A percentile compares a stretch with the other conserved stretches of the same genome.
Conservation (phyloP, 305 asterid species). For the Rubia balearica region DNA sequence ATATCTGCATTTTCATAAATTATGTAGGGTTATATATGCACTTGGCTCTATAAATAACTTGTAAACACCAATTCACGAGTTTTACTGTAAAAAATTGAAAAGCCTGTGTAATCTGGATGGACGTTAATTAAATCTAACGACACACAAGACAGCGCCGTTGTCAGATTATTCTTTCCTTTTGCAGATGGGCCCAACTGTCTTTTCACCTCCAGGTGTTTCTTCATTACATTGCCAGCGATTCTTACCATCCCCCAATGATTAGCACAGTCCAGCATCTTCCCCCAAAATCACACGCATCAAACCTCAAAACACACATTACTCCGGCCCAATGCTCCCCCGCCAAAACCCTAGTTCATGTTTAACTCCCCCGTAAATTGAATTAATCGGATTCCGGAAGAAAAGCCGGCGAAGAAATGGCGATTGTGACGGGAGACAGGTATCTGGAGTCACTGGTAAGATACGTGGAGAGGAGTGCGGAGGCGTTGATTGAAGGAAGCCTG, state of each 20-base stretch:
- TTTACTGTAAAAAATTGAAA: neutral
- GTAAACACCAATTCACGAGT: too few species aligned
- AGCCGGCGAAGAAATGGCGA: slow-evolving; percentile 38
- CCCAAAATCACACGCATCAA: neutral
- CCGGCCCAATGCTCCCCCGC: slow-evolving; percentile 31
- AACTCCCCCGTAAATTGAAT: neutral
- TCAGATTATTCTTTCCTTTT: neutral
- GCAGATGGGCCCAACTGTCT: neutral
- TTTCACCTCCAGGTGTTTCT: neutral
- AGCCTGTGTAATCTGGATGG: neutral
- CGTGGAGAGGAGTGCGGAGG: slow-evolving; percentile 68
- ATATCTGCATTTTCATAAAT: too few species aligned
- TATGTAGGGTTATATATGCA: too few species aligned
- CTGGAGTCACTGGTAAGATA: slow-evolving; percentile 82
- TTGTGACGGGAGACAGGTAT: slow-evolving; percentile 77
- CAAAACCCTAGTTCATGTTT: slow-evolving; percentile 2
- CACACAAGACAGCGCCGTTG: neutral
- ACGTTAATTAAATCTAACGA: neutral
- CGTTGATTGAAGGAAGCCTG: slow-evolving; percentile 66
- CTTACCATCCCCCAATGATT: slow-evolving; percentile 17
- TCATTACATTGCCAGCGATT: slow-evolving; percentile 2
- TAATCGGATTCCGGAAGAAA: slow-evolving; percentile 7
- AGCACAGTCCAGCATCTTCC: neutral
- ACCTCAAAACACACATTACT: slow-evolving; percentile 20
- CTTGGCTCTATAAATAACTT: too few species aligned